Evolutionary conservation across 495 filamentous ascomycete species (phyloP).

Genomic region (Cercophora newfieldiana): DNA sequence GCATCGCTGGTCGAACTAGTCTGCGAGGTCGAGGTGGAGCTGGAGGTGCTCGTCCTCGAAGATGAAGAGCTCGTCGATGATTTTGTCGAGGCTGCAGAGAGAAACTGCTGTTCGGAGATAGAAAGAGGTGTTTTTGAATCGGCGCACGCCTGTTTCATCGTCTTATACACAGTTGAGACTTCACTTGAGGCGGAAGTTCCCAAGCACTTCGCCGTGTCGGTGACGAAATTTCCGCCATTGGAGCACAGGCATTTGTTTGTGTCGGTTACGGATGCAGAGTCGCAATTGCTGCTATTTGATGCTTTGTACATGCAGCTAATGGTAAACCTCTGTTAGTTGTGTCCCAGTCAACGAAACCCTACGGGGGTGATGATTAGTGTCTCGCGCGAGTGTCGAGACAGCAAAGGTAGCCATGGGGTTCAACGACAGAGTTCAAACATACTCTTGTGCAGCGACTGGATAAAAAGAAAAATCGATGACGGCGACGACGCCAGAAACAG

Average conservation of each 20-base stretch:
- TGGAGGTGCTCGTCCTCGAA: background rate
- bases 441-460: conserved; percentile 38
- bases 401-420: too few relatives aligned
- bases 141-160: conserved; percentile 33
- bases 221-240: conserved; percentile 47
- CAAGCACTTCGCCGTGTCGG: conserved; percentile 43
- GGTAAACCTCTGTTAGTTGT: too few relatives aligned
- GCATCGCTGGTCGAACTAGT: background rate
- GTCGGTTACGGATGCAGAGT: conserved; percentile 29
- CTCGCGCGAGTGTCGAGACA: too few relatives aligned
- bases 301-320: conserved; percentile 42
- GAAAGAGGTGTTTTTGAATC: conserved; percentile 33
- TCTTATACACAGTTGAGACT: conserved; percentile 37
- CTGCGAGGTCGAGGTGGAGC: conserved; percentile 12
- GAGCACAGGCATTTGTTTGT: conserved; percentile 47
- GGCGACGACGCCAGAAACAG: conserved; percentile 23
- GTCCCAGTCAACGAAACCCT: too few relatives aligned
- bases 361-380: too few relatives aligned
- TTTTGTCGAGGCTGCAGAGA: conserved; percentile 32
- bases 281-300: conserved; percentile 35
- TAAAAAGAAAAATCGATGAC: conserved; percentile 46
- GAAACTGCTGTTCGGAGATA: conserved; percentile 34
- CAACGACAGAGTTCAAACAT: too few relatives aligned
- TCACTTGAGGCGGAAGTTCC: conserved; percentile 33
- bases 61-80: conserved; percentile 16